Conservation (phyloP, 306 rosid genomes). For the Citrullus mucosospermus region DNA sequence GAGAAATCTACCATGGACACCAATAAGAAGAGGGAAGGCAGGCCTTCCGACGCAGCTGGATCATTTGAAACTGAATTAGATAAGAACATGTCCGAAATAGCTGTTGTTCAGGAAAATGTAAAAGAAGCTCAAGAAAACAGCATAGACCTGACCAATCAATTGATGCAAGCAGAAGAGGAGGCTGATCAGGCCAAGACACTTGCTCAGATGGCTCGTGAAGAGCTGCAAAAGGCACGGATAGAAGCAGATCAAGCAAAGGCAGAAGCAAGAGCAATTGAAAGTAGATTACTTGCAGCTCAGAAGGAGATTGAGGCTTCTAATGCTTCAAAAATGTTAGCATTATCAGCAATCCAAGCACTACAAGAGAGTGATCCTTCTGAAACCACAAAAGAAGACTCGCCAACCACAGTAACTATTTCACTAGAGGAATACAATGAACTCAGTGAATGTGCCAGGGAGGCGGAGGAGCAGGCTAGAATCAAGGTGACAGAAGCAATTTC, state of each 20-base stretch:
- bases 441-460: conserved; percentile 73
- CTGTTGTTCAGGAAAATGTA: conserved; percentile 66
- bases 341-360: conserved; percentile 83
- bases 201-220: conserved; percentile 51
- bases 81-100: conserved; percentile 60
- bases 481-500: conserved; percentile 66
- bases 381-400: conserved; percentile 30
- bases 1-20: conserved; percentile 54
- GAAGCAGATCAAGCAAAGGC: conserved; percentile 87
- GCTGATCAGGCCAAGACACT: conserved; percentile 64
- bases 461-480: conserved; percentile 73
- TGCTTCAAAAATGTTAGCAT: conserved; percentile 75
- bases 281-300: conserved; percentile 72
- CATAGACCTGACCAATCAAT: conserved; percentile 54
- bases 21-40: conserved; percentile 73
- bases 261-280: conserved; percentile 65
- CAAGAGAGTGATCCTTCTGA: conserved; percentile 64
- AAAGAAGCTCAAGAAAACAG: conserved; percentile 61
- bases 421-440: conserved; percentile 87
- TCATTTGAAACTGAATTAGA: conserved; percentile 81
- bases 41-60: conserved; percentile 61
- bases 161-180: conserved; percentile 63
- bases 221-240: conserved; percentile 59
- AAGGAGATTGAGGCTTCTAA: conserved; percentile 93
- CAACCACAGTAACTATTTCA: conserved; percentile 62